Evolutionary conservation across 495 filamentous ascomycete species (phyloP).

Genomic region (Neurospora sp.): DNA sequence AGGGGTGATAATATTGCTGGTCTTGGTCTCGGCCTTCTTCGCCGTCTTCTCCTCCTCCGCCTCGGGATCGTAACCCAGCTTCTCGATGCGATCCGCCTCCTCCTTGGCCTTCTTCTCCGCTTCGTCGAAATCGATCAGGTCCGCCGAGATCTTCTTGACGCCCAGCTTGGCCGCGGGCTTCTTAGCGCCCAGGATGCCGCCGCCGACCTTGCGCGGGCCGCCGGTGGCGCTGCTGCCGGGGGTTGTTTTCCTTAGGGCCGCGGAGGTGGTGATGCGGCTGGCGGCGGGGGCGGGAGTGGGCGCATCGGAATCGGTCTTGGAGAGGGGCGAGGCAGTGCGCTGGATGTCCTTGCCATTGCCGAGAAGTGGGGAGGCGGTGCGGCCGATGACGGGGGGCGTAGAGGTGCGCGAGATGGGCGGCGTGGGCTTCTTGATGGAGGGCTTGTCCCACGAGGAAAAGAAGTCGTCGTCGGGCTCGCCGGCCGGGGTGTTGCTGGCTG

Average conservation of each 20-base stretch:
- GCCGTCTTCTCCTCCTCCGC: slow-evolving; percentile 57
- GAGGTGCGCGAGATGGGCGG: slow-evolving; percentile 86
- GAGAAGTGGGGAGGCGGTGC: slow-evolving; percentile 82
- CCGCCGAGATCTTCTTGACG: slow-evolving; percentile 74
- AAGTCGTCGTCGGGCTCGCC: slow-evolving; percentile 83
- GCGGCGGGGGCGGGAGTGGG: slow-evolving; percentile 36
- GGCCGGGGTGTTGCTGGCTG: slow-evolving; percentile 60
- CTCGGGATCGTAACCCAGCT: slow-evolving; percentile 95
- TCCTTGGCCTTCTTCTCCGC: slow-evolving; percentile 95
- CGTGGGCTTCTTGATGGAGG: slow-evolving; percentile 90
- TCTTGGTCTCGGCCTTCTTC: slow-evolving; percentile 22
- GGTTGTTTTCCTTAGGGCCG: slow-evolving; percentile 64
- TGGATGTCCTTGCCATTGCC: slow-evolving; percentile 57
- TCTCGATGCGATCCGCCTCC: slow-evolving; percentile 91
- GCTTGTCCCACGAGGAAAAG: slow-evolving; percentile 98
- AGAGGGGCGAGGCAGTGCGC: slow-evolving; percentile 74
- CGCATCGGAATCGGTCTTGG: slow-evolving; percentile 38
- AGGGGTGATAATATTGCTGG: slow-evolving; percentile 53
- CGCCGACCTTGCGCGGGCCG: slow-evolving; percentile 29
- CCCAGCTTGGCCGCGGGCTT: slow-evolving; percentile 90
- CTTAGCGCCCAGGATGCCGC: slow-evolving; percentile 66
- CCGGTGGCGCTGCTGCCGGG: slow-evolving; percentile 16
- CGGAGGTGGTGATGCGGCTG: slow-evolving; percentile 61
- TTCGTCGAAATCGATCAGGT: slow-evolving; percentile 86
- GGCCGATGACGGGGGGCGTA: slow-evolving; percentile 75